Conservation (phyloP, 345 rosid species). For the Kandelia obovata region DNA sequence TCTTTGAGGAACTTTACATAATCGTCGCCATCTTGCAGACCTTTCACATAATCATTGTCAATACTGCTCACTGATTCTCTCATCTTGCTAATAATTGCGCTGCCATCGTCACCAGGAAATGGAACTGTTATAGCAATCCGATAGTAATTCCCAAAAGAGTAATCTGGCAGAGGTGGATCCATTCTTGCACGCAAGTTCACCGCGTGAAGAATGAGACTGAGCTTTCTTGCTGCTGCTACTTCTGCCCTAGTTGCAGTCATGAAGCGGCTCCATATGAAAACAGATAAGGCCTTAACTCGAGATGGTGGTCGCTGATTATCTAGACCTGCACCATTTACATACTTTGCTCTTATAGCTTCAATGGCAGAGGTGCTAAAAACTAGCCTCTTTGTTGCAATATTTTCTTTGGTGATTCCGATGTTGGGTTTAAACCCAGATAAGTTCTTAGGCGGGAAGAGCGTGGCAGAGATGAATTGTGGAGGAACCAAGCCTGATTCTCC, state of each 20-base stretch:
- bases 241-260: constrained; percentile 27
- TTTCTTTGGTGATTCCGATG: constrained; percentile 6
- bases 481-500: constrained; percentile 3
- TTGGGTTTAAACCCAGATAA: constrained; percentile 14
- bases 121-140: too few species aligned
- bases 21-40: too few species aligned
- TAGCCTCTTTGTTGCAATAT: constrained; percentile 12
- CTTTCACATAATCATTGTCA: too few species aligned
- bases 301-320: constrained; percentile 17
- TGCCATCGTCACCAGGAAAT: too few species aligned
- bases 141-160: constrained; percentile 31
- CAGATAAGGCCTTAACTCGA: constrained; percentile 40
- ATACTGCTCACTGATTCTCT: too few species aligned
- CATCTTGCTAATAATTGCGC: too few species aligned
- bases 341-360: constrained; percentile 7
- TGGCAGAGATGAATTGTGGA: constrained; percentile 13
- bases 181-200: constrained; percentile 38
- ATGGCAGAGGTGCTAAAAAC: constrained; percentile 9
- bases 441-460: constrained; percentile 19
- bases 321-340: neutral
- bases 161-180: constrained; percentile 29
- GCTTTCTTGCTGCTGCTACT: constrained; percentile 6
- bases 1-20: constrained; percentile 11
- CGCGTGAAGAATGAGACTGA: constrained; percentile 26
- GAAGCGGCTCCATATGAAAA: constrained; percentile 43